Percentiles rank a stretch among this genome's conserved stretches.
Conservation (phyloP, 2,329 filamentous ascomycete genomes). For the Fusarium denticulatum region DNA sequence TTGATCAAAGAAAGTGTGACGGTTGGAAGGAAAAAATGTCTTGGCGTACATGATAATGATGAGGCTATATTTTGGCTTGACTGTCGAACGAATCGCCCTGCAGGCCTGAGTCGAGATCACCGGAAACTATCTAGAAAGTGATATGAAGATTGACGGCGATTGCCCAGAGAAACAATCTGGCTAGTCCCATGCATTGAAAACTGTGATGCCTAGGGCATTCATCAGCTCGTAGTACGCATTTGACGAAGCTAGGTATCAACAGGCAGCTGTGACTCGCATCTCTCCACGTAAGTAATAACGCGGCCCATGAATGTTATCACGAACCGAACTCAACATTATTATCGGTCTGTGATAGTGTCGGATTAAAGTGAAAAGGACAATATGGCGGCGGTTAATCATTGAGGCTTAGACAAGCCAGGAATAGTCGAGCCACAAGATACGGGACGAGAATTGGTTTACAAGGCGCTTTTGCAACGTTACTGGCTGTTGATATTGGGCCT, state of each 20-base stretch:
- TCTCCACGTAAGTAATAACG: constrained; percentile 16
- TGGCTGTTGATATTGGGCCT: constrained; percentile 33
- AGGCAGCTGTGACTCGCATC: constrained; percentile 15
- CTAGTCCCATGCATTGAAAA: neutral
- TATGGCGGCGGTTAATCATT: constrained; percentile 28
- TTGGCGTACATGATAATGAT: constrained; percentile 13
- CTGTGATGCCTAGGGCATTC: constrained; percentile 23
- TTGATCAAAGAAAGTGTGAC: neutral
- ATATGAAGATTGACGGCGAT: neutral
- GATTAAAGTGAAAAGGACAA: neutral
- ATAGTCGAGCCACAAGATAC: constrained; percentile 30
- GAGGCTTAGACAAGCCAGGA: constrained; percentile 36
- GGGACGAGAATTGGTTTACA: constrained; percentile 20
- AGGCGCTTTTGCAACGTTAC: constrained; percentile 33
- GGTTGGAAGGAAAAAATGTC: neutral
- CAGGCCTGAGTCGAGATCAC: neutral
- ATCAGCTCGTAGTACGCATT: constrained; percentile 6
- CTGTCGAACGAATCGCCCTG: constrained; percentile 8
- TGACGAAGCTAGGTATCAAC: neutral
- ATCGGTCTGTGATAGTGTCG: neutral
- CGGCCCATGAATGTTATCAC: constrained; percentile 8
- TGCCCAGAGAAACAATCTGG: neutral
- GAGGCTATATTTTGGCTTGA: constrained; percentile 7
- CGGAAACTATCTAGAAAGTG: neutral
- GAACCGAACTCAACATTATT: neutral